These are phyloP conservation scores for Penicillium sp. DNA, from an alignment of 2,329 filamentous ascomycete species.

Conservation along the genomic window DNA sequence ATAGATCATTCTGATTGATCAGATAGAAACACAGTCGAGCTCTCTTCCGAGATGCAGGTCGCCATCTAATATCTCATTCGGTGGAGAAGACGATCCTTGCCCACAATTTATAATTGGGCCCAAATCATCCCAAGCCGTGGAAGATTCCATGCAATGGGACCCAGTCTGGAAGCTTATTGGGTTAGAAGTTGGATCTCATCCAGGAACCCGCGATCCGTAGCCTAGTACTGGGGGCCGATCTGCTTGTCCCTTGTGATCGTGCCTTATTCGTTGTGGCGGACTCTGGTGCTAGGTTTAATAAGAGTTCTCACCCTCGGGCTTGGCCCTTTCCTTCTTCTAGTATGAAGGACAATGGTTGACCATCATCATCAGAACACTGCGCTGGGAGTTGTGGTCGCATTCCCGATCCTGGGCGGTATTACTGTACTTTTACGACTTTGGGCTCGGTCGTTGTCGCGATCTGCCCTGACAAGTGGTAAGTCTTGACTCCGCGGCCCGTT, in stretches of 20 bases:
- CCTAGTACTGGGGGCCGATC: neutral
- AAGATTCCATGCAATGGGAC: neutral
- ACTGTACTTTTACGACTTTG: conserved; percentile 25
- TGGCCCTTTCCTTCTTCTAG: neutral
- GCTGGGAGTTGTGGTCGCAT: conserved; percentile 25
- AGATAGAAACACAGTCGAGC: neutral
- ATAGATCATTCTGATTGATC: neutral
- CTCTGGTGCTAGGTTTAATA: neutral
- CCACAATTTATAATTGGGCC: neutral
- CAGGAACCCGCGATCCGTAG: neutral
- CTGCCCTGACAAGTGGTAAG: conserved; percentile 22
- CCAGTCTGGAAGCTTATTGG: neutral
- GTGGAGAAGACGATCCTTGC: neutral
- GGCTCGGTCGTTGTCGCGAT: conserved; percentile 25
- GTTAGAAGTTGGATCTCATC: neutral
- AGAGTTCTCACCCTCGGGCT: neutral
- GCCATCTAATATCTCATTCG: neutral
- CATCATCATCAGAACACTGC: conserved; percentile 23
- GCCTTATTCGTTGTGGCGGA: neutral
- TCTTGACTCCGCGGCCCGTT: neutral
- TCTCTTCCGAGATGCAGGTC: neutral
- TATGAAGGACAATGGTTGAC: conserved; percentile 18
- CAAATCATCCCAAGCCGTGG: neutral
- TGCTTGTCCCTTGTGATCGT: neutral
- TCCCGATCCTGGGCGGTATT: conserved; percentile 24